A percentile compares a stretch with the other conserved stretches of the same genome.
Conservation (phyloP, 2,329 filamentous ascomycete species). For the Aureobasidium sp. region DNA sequence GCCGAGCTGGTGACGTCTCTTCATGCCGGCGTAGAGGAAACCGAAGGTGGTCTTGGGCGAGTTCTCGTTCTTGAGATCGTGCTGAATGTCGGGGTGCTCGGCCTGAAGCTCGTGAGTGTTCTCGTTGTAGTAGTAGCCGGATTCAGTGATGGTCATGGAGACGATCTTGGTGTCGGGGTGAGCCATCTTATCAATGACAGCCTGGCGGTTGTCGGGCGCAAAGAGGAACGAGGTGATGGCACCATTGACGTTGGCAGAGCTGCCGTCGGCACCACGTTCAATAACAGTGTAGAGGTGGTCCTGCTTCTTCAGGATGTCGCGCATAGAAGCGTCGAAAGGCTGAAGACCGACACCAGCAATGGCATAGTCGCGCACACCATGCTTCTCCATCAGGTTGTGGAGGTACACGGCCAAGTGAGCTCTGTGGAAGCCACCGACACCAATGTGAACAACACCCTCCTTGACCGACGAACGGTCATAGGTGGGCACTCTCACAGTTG, state of each 20-base stretch:
- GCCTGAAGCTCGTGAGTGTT: slow-evolving; percentile 45
- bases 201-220: slow-evolving; percentile 43
- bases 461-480: slow-evolving; percentile 39
- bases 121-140: slow-evolving; percentile 50
- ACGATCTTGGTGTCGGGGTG: slow-evolving; percentile 46
- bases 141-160: slow-evolving; percentile 48
- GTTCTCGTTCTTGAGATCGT: slow-evolving; percentile 38
- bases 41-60: slow-evolving; percentile 42
- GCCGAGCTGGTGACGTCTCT: slow-evolving; percentile 36
- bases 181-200: slow-evolving; percentile 47
- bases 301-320: slow-evolving; percentile 40
- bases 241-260: slow-evolving; percentile 39
- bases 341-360: slow-evolving; percentile 46
- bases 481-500: slow-evolving; percentile 30
- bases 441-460: slow-evolving; percentile 47
- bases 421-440: slow-evolving; percentile 47
- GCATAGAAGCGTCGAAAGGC: slow-evolving; percentile 43
- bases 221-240: slow-evolving; percentile 47
- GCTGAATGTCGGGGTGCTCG: slow-evolving; percentile 42
- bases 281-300: slow-evolving; percentile 47
- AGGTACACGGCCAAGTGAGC: slow-evolving; percentile 46
- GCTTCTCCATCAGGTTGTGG: slow-evolving; percentile 40
- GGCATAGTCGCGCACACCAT: slow-evolving; percentile 37
- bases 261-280: slow-evolving; percentile 45
- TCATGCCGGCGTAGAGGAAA: slow-evolving; percentile 44